These are phyloP conservation scores for Trichophyton verrucosum DNA, from an alignment of 2,329 filamentous ascomycete genomes.

Conservation along the genomic window DNA sequence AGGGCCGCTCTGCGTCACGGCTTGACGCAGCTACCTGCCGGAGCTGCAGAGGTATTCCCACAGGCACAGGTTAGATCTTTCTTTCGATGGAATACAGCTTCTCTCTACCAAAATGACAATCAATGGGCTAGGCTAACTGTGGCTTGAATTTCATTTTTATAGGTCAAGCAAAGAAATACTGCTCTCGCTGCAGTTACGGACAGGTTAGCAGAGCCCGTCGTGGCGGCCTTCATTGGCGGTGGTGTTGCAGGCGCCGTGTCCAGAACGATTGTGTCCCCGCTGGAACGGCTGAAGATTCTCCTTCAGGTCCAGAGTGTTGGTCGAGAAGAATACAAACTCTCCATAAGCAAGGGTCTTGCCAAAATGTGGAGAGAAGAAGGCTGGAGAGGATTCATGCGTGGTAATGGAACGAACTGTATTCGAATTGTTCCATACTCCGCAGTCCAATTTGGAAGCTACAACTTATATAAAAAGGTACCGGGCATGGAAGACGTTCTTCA, in stretches of 20 bases:
- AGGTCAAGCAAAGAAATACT: not conserved
- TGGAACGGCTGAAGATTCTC: constrained; percentile 94
- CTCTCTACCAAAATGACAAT: not conserved
- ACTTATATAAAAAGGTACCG: constrained; percentile 82
- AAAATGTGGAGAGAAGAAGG: constrained; percentile 98
- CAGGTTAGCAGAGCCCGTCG: constrained; percentile 61
- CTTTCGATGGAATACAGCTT: not conserved
- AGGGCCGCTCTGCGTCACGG: not conserved
- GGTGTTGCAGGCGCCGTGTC: constrained; percentile 95
- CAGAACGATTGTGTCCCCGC: constrained; percentile 86
- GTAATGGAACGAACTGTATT: constrained; percentile 96
- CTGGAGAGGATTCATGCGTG: constrained; percentile 93
- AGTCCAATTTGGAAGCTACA: constrained; percentile 96
- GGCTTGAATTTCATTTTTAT: not conserved
- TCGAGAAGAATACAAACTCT: constrained; percentile 84
- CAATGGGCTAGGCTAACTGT: not conserved
- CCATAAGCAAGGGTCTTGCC: constrained; percentile 70
- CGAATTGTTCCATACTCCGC: constrained; percentile 97
- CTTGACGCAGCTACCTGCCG: not conserved
- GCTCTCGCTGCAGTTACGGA: constrained; percentile 12
- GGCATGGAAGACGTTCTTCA: not conserved
- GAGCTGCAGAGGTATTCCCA: not conserved
- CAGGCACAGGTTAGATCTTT: constrained; percentile 1
- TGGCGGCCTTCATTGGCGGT: constrained; percentile 86
- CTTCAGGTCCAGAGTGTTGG: constrained; percentile 89